Evolutionary conservation across 441 rosid species (phyloP), one percentile per base, ranked within the genome.

Genomic region (Populus trichocarpa): DNA sequence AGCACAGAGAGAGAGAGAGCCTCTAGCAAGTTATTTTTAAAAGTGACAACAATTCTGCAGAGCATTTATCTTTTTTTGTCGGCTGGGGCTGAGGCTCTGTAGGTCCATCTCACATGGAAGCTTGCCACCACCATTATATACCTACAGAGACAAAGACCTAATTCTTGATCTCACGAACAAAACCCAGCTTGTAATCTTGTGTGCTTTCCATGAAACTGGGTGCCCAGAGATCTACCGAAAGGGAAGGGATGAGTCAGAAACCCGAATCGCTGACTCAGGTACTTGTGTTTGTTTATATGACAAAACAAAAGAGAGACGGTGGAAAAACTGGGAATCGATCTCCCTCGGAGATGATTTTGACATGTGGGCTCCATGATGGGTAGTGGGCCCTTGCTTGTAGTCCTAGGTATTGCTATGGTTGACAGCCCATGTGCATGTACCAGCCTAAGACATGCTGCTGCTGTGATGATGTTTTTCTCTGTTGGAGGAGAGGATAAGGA

Each of bases 371-470:
- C 32, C 53, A 10, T 2, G 12, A 13, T 6, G 7, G 25, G 22
- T 25, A 30, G 69, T 61, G 79, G 79, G 69, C 67, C 75, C 74
- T 10, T 26, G 18, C 12, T 26, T 42, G 9, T 70, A 13, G 71
- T 8, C 50, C 23, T 50, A 59, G 28, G 61, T 9, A 46, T 23
- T 3, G 66, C 50, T 23, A 11, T 40, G 73, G 7, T 63, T 6
- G 40, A 14, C 64, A n/a, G 57, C 69, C 20, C 50, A 59, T 73
- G 72, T 79, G 69, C 75, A 57, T 70, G 78, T 42, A 70, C 64
- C 80, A 10, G 40, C 38, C 80, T 73, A 67, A 32, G 33, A 32
- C 0, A 32, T 32, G 33, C 67, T 61, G 73, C 69, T 69, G 79
- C n/a, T 69, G 77, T 18, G 46, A 18, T 46, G 20, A 13, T 32